phyloP scores from a whole-genome alignment of 352 stramenopile genomes.

The Pythium biforme region DNA sequence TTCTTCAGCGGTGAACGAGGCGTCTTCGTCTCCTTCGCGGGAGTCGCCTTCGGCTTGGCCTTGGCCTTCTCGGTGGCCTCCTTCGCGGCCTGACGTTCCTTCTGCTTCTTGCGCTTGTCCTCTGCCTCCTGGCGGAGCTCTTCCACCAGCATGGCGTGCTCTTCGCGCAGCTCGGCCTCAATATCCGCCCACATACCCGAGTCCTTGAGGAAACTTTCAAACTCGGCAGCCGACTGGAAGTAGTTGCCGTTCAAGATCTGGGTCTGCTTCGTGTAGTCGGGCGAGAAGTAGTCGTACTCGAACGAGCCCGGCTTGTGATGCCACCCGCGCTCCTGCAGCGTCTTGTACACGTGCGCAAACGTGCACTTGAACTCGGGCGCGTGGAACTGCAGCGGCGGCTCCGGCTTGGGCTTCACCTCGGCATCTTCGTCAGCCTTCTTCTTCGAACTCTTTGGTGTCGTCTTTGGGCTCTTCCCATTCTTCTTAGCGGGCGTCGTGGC shows the following conservation, averaged over 20 bases:
- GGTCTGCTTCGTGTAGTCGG: slow-evolving; percentile 52
- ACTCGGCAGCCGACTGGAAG: slow-evolving; percentile 56
- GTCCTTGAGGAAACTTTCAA: slow-evolving; percentile 61
- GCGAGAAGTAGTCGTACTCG: slow-evolving; percentile 84
- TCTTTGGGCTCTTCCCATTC: slow-evolving; percentile 17
- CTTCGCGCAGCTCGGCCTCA: slow-evolving; percentile 47
- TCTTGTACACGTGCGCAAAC: slow-evolving; percentile 66
- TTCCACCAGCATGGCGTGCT: slow-evolving; percentile 52
- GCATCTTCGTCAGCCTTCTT: slow-evolving; percentile 1
- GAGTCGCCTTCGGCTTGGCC: slow-evolving; percentile 3
- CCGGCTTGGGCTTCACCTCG: slow-evolving; percentile 28
- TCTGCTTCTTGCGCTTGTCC: slow-evolving; percentile 25
- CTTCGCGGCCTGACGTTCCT: slow-evolving; percentile 19
- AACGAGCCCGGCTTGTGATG: slow-evolving; percentile 54
- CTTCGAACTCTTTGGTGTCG: slow-evolving; percentile 33
- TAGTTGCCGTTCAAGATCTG: slow-evolving; percentile 59
- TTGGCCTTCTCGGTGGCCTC: slow-evolving; percentile 4
- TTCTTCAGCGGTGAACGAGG: slow-evolving; percentile 9
- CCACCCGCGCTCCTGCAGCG: slow-evolving; percentile 61
- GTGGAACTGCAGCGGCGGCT: slow-evolving; percentile 40
- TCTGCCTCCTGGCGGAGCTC: slow-evolving; percentile 50
- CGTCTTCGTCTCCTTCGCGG: slow-evolving; percentile 1
- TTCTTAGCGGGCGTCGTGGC: slow-evolving; percentile 23
- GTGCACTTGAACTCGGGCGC: slow-evolving; percentile 63
- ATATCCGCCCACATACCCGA: slow-evolving; percentile 60